These are phyloP conservation scores for Barbatosphaeria neglecta DNA, from an alignment of 495 filamentous ascomycete genomes.

Conservation along the genomic window DNA sequence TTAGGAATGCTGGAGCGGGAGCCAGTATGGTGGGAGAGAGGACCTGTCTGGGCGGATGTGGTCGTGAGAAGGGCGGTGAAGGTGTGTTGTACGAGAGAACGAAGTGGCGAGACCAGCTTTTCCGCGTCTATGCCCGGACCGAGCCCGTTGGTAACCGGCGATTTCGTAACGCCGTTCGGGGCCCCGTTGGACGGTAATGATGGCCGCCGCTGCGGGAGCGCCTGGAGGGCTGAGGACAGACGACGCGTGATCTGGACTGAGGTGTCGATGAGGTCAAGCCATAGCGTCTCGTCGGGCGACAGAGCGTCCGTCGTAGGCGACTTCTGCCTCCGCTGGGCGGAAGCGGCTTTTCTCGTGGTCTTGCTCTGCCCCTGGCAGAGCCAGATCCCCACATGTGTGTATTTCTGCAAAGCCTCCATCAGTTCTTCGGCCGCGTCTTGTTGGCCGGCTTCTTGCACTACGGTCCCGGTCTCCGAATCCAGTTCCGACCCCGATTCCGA, in stretches of 20 bases:
- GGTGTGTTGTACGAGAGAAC: constrained; percentile 72
- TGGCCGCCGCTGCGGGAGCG: constrained; percentile 2
- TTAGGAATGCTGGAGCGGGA: constrained; percentile 20
- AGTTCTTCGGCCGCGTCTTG: constrained; percentile 45
- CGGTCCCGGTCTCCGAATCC: constrained; percentile 20
- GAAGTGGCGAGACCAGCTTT: constrained; percentile 52
- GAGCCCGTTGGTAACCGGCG: constrained; percentile 4
- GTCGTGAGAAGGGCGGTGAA: constrained; percentile 79
- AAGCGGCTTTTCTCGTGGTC: constrained; percentile 23
- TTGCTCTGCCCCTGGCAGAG: constrained; percentile 85
- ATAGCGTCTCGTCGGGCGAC: constrained; percentile 67
- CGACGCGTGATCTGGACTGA: constrained; percentile 68
- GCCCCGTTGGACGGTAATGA: too few relatives aligned
- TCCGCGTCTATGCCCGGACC: constrained; percentile 26
- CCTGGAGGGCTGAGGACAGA: constrained; percentile 23
- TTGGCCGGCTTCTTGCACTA: constrained; percentile 38
- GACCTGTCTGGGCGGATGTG: constrained; percentile 36
- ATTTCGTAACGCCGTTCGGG: constrained; percentile 10
- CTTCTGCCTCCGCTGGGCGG: constrained; percentile 28
- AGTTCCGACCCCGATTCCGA: too few relatives aligned
- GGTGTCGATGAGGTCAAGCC: constrained; percentile 81
- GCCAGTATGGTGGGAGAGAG: constrained; percentile 16
- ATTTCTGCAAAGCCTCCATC: constrained; percentile 71
- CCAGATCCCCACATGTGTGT: constrained; percentile 85
- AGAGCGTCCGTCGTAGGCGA: constrained; percentile 48